A percentile compares a stretch with the other conserved stretches of the same genome.
Evolutionary conservation across 2,329 filamentous ascomycete species (phyloP).

Genomic region (Westerdykella aurantiaca): DNA sequence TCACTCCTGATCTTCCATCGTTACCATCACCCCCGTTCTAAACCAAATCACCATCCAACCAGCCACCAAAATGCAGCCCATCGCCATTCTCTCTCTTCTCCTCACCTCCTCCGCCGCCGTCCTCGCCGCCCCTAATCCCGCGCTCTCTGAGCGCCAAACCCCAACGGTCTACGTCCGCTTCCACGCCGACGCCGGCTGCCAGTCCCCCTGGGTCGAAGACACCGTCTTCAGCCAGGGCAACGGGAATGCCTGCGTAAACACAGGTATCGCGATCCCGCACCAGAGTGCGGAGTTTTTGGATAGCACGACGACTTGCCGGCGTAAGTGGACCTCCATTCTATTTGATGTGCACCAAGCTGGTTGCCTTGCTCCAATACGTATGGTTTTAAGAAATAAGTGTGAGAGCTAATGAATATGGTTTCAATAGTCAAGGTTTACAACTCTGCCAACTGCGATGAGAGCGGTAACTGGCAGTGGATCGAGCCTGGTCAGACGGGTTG

Average conservation of each 20-base stretch:
- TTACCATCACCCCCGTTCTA: neutral
- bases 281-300: neutral
- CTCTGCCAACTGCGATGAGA: neutral
- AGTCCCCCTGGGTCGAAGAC: slow-evolving; percentile 5
- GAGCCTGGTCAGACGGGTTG: neutral
- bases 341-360: neutral
- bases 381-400: neutral
- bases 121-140: neutral
- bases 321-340: neutral
- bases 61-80: slow-evolving; percentile 3
- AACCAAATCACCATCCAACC: neutral
- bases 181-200: slow-evolving; percentile 2
- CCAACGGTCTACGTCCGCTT: slow-evolving; percentile 4
- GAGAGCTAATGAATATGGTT: neutral
- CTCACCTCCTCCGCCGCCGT: slow-evolving; percentile 1
- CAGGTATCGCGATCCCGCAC: neutral
- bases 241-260: neutral
- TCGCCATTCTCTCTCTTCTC: slow-evolving; percentile 2
- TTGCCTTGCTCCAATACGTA: neutral
- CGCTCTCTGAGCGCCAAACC: neutral
- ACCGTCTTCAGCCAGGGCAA: slow-evolving; percentile 3
- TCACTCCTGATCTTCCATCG: neutral
- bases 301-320: neutral
- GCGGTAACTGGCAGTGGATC: neutral
- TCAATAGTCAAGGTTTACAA: neutral